These are phyloP conservation scores for Pseudozyma tsukubaensis DNA, from an alignment of 1,284 basidiomycete genomes.

Conservation along the genomic window DNA sequence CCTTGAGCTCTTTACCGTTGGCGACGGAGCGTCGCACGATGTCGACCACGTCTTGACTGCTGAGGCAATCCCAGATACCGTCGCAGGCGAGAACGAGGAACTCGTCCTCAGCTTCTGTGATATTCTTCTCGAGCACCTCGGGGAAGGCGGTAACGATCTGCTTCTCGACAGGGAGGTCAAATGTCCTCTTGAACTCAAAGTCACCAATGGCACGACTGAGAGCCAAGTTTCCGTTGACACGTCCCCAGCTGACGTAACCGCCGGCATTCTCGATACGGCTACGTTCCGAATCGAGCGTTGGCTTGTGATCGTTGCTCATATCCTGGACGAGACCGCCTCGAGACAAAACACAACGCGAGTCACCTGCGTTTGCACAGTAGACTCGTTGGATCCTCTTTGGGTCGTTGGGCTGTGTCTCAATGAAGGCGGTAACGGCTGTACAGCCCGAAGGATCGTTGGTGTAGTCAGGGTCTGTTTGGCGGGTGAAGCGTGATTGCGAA, in stretches of 20 bases:
- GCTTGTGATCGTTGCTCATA: conserved; percentile 96
- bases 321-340: conserved; percentile 86
- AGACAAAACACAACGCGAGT: conserved; percentile 91
- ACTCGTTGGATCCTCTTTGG: conserved; percentile 50
- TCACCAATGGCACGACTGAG: conserved; percentile 95
- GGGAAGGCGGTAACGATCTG: conserved; percentile 97
- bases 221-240: conserved; percentile 97
- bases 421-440: conserved; percentile 85
- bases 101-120: conserved; percentile 86
- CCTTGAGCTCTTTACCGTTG: conserved; percentile 80
- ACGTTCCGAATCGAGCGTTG: conserved; percentile 85
- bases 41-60: conserved; percentile 92
- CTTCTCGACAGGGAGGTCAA: conserved; percentile 81
- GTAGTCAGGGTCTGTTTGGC: conserved; percentile 79
- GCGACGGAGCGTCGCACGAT: conserved; percentile 86
- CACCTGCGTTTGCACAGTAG: conserved; percentile 86
- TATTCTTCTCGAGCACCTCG: conserved; percentile 84
- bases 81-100: conserved; percentile 97
- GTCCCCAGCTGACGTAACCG: conserved; percentile 95
- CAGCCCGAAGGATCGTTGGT: conserved; percentile 93
- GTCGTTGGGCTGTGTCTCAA: conserved; percentile 25
- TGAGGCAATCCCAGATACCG: conserved; percentile 98
- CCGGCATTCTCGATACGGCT: conserved; percentile 90
- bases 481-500: no score
- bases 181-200: conserved; percentile 98